Evolutionary conservation across 2,329 filamentous ascomycete species (phyloP).

Genomic region (Penicillium expansum): DNA sequence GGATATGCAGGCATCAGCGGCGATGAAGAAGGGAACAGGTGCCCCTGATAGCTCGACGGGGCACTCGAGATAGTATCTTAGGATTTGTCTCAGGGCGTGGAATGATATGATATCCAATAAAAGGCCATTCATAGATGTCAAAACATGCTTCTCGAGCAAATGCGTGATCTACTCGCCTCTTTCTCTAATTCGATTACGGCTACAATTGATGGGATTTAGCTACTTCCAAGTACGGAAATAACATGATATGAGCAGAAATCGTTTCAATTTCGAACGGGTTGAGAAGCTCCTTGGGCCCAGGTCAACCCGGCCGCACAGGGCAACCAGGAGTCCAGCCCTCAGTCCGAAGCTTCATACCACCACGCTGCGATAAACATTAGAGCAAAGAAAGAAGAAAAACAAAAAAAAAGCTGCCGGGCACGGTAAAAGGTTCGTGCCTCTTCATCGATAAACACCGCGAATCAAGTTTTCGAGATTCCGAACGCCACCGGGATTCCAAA

Average conservation of each 20-base stretch:
- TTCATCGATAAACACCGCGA: slow-evolving; percentile 8
- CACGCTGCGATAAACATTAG: not conserved
- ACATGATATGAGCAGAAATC: not conserved
- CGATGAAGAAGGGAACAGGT: slow-evolving; percentile 40
- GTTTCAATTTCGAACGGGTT: not conserved
- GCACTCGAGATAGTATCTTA: not conserved
- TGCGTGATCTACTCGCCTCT: not conserved
- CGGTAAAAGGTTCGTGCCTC: slow-evolving; percentile 3
- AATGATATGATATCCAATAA: not conserved
- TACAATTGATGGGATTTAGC: not conserved
- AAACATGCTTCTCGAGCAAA: not conserved
- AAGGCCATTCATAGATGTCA: not conserved
- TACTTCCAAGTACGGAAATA: not conserved
- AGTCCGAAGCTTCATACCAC: not conserved
- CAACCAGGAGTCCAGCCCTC: not conserved
- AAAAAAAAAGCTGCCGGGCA: not conserved
- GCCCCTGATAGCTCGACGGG: slow-evolving; percentile 2
- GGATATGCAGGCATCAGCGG: slow-evolving; percentile 55
- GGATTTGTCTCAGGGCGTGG: not conserved
- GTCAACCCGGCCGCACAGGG: not conserved
- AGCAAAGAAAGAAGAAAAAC: not conserved
- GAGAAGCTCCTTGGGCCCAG: not conserved
- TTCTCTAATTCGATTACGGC: not conserved
- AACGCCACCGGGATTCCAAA: slow-evolving; percentile 12
- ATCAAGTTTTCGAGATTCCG: slow-evolving; percentile 8